Base-by-base conservation (phyloP, 164 flowering plant genomes). In the Nelumbo lutea region DNA sequence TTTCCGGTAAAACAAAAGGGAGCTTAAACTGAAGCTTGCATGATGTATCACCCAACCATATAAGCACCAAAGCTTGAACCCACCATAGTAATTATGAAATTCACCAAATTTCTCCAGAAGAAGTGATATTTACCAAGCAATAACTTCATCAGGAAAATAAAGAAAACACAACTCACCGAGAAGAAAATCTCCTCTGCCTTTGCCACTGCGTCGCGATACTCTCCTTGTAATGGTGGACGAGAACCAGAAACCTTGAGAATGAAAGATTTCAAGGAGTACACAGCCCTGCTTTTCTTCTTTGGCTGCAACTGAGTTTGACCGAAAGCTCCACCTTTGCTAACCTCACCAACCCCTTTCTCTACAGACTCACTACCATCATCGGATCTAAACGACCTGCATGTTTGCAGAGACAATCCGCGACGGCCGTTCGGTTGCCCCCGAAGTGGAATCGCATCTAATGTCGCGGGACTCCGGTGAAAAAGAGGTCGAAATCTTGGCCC, bases 341-440 rank as follows among this genome's bases (percentile, higher is more conserved):
- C 43, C 69, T 69, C 73, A 41, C 66, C 71, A 50, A 0, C 15
- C 68, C 60, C 71, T 40, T 60, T 68, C 71, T 75, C 82, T 10
- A 46, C 77, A 11, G 52, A 47, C 55, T 70, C 83, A 51, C 73
- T 80, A 41, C 74, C 83, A 48, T 80, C 78, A 11, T 83, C 88
- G 2, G 75, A 51, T 75, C 70, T 83, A 73, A 86, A 84, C 9
- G 88, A 75, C 73, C 84, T 82, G 70, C 83, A 83, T 45, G 42
- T 74, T 27, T 45, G 75, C 77, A 73, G 41, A 44, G 70, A 57
- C 42, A 75, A 61, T 51, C 82, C 71, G 27, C 69, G 41, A 67
- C 79, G 56, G 51, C 65, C 48, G 42, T 72, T 71, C 5, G 38
- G 55, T 2, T 68, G 61, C 62, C 79, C 58, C n/a, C 60, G 15